Base-by-base conservation (phyloP, 1,139 yeast genomes). In the Debaryomyces robertsiae region DNA sequence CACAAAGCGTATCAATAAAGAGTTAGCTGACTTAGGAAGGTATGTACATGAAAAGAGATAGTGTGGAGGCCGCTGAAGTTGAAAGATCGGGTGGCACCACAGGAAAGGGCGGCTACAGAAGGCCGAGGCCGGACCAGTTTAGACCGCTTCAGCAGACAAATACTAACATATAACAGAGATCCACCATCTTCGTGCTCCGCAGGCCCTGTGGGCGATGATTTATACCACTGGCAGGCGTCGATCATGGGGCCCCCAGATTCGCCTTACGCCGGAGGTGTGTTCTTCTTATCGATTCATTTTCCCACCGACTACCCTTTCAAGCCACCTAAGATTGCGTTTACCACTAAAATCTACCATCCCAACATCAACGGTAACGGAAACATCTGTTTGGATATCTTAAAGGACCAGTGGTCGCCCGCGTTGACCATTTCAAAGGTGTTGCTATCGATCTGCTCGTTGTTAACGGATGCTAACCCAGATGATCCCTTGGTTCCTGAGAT, bases 161-260 rank as follows among this genome's bases (percentile, higher is more conserved):
- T 61, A 67, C 73, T 68, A 67, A 67, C 70, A 43, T 29, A 30
- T 30, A 46, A 33, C 47, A 88, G 96, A 79, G 99, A 93, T 66
- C 99, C 98, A 51, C 98, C 98, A 60, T 88, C 98, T 46, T 90
- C 97, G 38, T 94, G 98, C 71, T 90, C 98, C 30, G 98, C 98
- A 9, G 99, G 98, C 39, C 99, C 99, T 57, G 95, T 89, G 39
- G 97, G 97, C 42, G 98, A 93, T 59, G 96, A 89, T 63, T 76
- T 89, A 63, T 89, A 84, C 73, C 95, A 88, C 76, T 89, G 96
- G 96, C 96, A 89, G 69, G 96, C 96, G 36, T 88, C 96, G 44
- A 89, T 89, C 65, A 86, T 89, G 93, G 96, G 96, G 35, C 96
- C 96, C 37, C 78, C 93, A 52, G 96, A 89, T 68, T 84, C 94